Evolutionary conservation across 768 basidiomycete species (phyloP), one percentile per base, ranked within the genome.

Genomic region (Butyriboletus loyo): DNA sequence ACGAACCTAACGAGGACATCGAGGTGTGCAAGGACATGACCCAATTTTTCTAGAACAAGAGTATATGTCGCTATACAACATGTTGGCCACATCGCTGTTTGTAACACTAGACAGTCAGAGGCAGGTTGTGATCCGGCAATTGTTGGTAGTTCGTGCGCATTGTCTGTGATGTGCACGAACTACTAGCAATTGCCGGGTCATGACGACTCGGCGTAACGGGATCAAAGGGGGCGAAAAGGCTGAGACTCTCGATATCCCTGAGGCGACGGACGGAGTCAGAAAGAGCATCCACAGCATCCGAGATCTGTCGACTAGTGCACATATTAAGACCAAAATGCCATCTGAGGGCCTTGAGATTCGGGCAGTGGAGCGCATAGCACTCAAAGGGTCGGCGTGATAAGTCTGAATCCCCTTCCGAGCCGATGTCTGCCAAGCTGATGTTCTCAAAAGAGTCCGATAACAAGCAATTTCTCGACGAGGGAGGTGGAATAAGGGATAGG

Each of bases 1-100:
- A 57, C 72, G 46, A 50, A 90, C 95, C 92, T 92, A 30, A 93
- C 61, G 43, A 95, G 85, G 7, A 98, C 92, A 66, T 99, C 97
- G 21, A 98, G 71, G 62, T 95, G 86, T 0, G 97, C 97, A 44
- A 99, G 73, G 24, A 92, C 74, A 53, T 79, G 81, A 66, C 98
- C 93, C 53, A 97, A 72, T 8, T 75, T 77, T 67, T 98, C 95
- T 27, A 99, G 73, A 3, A 97, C 85, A 7, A 92, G 87, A 0
- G 86, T 86, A 66, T 99, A 98, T 1, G 95, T 94, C 2, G 91
- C 96, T 96, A 61, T n/a, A 32, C 14, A 46, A 30, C 14, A 5
- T 17, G 21, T 51, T 21, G 14, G 45, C 25, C 24, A 47, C 31
- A 28, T 28, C 3, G 3, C 17, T 4, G 21, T 39, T 31, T 25